phyloP scores from a whole-genome alignment of 73 alveolate genomes.

The Tetrahymena elliotti region DNA sequence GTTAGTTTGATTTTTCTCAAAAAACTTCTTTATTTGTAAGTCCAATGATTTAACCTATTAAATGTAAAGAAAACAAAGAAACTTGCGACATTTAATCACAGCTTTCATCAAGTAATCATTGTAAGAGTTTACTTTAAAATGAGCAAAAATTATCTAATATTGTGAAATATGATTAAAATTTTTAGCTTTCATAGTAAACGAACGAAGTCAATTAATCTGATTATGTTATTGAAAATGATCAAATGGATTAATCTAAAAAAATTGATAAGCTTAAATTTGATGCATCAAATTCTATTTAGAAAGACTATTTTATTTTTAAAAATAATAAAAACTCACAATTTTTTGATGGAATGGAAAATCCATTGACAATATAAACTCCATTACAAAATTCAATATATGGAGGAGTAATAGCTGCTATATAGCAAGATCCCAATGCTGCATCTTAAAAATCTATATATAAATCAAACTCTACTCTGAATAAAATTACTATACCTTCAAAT shows the following conservation, averaged over 20 bases:
- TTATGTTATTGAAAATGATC: background rate
- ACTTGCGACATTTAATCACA: background rate
- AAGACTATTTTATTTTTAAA: background rate
- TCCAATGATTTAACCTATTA: background rate
- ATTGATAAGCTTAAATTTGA: background rate
- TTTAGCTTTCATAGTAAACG: background rate
- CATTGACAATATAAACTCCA: background rate
- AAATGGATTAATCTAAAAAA: background rate
- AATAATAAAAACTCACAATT: background rate
- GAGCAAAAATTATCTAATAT: background rate
- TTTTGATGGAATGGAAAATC: background rate
- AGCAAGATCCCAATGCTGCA: background rate
- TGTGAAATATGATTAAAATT: background rate
- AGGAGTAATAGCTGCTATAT: background rate
- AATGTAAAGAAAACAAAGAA: background rate
- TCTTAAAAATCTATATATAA: background rate
- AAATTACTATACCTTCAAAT: background rate
- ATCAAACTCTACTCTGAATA: background rate
- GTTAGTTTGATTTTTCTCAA: background rate
- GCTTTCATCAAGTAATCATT: background rate
- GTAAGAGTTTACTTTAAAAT: background rate
- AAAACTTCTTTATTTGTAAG: background rate
- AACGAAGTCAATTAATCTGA: background rate
- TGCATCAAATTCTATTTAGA: background rate
- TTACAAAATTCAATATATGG: background rate